Percentiles rank a stretch among this genome's conserved stretches.
phyloP scores from a whole-genome alignment of 2,329 filamentous ascomycete species.

The Neofusicoccum sp. region DNA sequence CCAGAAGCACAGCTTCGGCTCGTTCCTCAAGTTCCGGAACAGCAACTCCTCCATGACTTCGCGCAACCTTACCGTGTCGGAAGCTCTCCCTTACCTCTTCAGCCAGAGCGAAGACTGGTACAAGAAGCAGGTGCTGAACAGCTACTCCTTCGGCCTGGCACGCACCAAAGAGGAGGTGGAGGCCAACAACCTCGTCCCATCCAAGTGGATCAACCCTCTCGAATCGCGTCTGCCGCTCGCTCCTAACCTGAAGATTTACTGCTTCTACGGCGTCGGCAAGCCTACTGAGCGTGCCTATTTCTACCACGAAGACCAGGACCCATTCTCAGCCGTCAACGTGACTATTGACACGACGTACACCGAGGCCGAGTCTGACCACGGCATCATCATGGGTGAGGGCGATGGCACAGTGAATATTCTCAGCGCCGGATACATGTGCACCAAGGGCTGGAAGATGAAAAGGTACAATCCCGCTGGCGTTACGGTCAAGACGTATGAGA shows the following conservation, averaged over 20 bases:
- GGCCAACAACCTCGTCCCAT: conserved; percentile 53
- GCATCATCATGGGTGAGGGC: conserved; percentile 93
- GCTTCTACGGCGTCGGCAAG: conserved; percentile 95
- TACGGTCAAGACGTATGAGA: conserved; percentile 85
- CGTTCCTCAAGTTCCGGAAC: conserved; percentile 79
- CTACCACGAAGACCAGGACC: conserved; percentile 73
- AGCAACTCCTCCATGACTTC: conserved; percentile 53
- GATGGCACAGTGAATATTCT: conserved; percentile 96
- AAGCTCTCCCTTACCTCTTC: conserved; percentile 77
- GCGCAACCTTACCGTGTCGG: conserved; percentile 77
- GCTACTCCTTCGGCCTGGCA: conserved; percentile 88
- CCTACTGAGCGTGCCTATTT: conserved; percentile 91
- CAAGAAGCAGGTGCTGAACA: conserved; percentile 66
- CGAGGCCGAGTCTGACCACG: conserved; percentile 67
- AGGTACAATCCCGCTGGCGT: conserved; percentile 87
- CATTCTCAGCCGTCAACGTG: conserved; percentile 66
- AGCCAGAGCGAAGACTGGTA: conserved; percentile 86
- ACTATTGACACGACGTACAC: conserved; percentile 57
- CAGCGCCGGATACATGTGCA: conserved; percentile 94
- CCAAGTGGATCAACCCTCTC: conserved; percentile 93
- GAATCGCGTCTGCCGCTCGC: conserved; percentile 86
- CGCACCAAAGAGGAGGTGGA: conserved; percentile 79
- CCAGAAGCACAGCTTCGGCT: conserved; percentile 75
- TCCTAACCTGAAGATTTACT: conserved; percentile 90
- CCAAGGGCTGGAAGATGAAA: conserved; percentile 90